These are phyloP conservation scores for Psilocybe cubensis DNA, from an alignment of 768 basidiomycete species.

Conservation along the genomic window DNA sequence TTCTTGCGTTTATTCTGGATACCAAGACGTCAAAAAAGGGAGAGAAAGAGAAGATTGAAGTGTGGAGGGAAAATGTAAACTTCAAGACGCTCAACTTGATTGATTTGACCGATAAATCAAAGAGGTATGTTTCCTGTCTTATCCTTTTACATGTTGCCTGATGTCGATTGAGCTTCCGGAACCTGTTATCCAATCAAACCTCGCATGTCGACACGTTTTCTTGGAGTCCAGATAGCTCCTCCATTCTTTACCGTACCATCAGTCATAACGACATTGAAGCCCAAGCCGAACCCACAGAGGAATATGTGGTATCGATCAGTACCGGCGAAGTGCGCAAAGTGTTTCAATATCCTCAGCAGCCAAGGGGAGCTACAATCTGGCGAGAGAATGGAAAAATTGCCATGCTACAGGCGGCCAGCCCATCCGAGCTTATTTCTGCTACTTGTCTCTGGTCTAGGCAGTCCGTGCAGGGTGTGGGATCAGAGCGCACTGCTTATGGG, in stretches of 20 bases:
- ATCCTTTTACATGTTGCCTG: not conserved
- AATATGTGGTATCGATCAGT: not conserved
- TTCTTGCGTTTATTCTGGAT: constrained; percentile 8
- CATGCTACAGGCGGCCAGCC: constrained; percentile 3
- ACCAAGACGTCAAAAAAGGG: constrained; percentile 9
- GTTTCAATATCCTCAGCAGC: constrained; percentile 3
- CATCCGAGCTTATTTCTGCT: constrained; percentile 3
- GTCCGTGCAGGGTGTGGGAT: not conserved
- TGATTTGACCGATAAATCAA: not conserved
- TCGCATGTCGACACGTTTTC: constrained; percentile 10
- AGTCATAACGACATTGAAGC: constrained; percentile 8
- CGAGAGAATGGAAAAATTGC: constrained; percentile 3
- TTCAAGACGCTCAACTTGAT: constrained; percentile 9
- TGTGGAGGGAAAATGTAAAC: constrained; percentile 13
- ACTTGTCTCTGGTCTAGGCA: constrained; percentile 4
- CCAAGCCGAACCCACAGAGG: not conserved
- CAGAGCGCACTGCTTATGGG: constrained; percentile 8
- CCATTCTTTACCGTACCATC: constrained; percentile 9
- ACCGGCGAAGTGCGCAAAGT: not conserved
- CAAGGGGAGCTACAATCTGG: constrained; percentile 7
- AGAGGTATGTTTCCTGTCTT: not conserved
- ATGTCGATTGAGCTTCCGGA: not conserved
- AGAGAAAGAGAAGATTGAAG: constrained; percentile 9
- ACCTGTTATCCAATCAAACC: not conserved
- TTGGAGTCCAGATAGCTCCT: constrained; percentile 12